Evolutionary conservation across 2,329 filamentous ascomycete species (phyloP).

Genomic region (Alternaria hordeiaustralica): DNA sequence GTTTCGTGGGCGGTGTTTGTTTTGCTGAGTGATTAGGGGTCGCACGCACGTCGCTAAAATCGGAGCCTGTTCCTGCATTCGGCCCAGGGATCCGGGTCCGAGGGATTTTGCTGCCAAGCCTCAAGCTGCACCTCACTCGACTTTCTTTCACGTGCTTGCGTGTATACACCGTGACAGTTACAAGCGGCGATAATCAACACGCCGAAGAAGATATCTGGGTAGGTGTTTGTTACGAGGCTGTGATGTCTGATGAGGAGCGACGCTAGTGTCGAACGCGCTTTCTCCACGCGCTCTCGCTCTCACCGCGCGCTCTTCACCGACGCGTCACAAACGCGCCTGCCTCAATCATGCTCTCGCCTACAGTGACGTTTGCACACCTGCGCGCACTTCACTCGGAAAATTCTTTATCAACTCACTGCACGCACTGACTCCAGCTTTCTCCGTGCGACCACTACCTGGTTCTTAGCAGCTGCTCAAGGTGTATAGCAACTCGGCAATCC

Average conservation of each 20-base stretch:
- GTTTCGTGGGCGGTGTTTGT: not conserved
- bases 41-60: not conserved
- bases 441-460: no score
- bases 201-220: not conserved
- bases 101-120: not conserved
- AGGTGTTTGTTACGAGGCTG: not conserved
- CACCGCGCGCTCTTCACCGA: not conserved
- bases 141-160: not conserved
- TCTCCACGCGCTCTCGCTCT: conserved; percentile 9
- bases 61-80: conserved; percentile 15
- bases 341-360: conserved; percentile 1
- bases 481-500: no score
- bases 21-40: not conserved
- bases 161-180: not conserved
- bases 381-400: not conserved
- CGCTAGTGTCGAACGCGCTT: conserved; percentile 11
- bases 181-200: not conserved
- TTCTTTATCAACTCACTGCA: no score
- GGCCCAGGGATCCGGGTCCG: not conserved
- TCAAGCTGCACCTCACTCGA: not conserved
- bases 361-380: not conserved
- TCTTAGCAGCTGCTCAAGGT: no score
- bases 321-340: conserved; percentile 16
- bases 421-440: no score
- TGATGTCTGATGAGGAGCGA: not conserved